phyloP scores from a whole-genome alignment of 164 flowering plant species.

The Nymphaea colorata region DNA sequence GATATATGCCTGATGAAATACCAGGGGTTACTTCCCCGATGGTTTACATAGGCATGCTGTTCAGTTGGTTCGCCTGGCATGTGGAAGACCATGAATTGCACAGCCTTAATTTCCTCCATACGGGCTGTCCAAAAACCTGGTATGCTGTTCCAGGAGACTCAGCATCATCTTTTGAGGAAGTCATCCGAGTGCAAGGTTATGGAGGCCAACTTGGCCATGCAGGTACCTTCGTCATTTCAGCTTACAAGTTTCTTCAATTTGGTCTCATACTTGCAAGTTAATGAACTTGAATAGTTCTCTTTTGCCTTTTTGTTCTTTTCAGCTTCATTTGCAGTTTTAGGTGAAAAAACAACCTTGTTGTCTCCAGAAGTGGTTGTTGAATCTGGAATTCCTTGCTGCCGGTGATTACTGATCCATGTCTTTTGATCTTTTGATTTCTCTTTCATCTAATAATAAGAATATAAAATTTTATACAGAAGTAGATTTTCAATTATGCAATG shows the following conservation, averaged over 20 bases:
- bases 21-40: slow-evolving; percentile 99
- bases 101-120: slow-evolving; percentile 91
- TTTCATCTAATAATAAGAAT: neutral
- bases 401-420: slow-evolving; percentile 28
- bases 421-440: neutral
- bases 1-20: slow-evolving; percentile 95
- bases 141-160: slow-evolving; percentile 85
- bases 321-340: slow-evolving; percentile 55
- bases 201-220: slow-evolving; percentile 67
- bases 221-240: slow-evolving; percentile 25
- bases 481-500: neutral
- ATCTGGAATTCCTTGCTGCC: slow-evolving; percentile 93
- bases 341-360: slow-evolving; percentile 92
- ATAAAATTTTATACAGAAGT: no score
- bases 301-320: slow-evolving; percentile 7
- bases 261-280: neutral
- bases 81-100: slow-evolving; percentile 99
- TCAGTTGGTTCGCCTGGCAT: slow-evolving; percentile 99
- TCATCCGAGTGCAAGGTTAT: slow-evolving; percentile 54
- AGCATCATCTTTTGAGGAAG: slow-evolving; percentile 89
- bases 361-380: slow-evolving; percentile 80
- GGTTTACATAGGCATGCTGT: slow-evolving; percentile 96
- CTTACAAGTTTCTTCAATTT: neutral
- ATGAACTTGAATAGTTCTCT: neutral
- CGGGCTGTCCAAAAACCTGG: slow-evolving; percentile 95